A percentile compares a stretch with the other conserved stretches of the same genome.
phyloP scores from a whole-genome alignment of 148 eudicot genomes.

The Polygonum aviculare region DNA sequence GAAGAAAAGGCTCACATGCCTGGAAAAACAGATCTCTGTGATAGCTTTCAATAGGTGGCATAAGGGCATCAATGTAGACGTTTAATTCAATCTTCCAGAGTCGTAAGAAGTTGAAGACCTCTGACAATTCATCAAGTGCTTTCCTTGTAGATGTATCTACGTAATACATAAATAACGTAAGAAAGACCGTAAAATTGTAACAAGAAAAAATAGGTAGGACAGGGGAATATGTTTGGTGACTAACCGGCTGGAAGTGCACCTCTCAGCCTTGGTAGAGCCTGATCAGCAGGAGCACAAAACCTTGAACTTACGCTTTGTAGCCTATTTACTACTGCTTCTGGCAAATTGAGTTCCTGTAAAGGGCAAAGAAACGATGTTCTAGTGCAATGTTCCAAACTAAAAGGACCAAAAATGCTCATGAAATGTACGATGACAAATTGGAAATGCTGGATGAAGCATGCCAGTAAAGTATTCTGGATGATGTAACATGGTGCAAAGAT shows the following conservation, averaged over 20 bases:
- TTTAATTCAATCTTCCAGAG: conserved; percentile 66
- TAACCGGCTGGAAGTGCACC: conserved; percentile 92
- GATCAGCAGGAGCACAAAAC: conserved; percentile 82
- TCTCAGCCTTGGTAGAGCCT: conserved; percentile 83
- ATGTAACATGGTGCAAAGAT: neutral
- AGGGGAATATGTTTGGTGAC: neutral
- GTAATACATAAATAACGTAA: conserved; percentile 14
- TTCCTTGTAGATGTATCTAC: conserved; percentile 59
- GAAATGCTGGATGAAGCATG: neutral
- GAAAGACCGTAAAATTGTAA: neutral
- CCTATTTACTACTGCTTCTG: conserved; percentile 80
- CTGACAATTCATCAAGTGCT: conserved; percentile 89
- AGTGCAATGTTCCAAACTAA: no score
- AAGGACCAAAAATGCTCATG: no score
- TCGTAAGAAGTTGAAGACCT: conserved; percentile 67
- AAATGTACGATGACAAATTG: neutral
- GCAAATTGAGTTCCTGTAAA: conserved; percentile 70
- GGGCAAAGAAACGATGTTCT: neutral
- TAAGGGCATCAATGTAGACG: conserved; percentile 70
- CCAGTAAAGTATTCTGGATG: neutral
- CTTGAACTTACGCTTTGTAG: conserved; percentile 81
- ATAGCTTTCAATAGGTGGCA: conserved; percentile 83
- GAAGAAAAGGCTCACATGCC: conserved; percentile 29
- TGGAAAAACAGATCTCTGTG: conserved; percentile 88
- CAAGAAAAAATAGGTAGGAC: neutral